Evolutionary conservation across 1,139 yeast genomes (phyloP).

Genomic region (Geotrichum aggregatum): DNA sequence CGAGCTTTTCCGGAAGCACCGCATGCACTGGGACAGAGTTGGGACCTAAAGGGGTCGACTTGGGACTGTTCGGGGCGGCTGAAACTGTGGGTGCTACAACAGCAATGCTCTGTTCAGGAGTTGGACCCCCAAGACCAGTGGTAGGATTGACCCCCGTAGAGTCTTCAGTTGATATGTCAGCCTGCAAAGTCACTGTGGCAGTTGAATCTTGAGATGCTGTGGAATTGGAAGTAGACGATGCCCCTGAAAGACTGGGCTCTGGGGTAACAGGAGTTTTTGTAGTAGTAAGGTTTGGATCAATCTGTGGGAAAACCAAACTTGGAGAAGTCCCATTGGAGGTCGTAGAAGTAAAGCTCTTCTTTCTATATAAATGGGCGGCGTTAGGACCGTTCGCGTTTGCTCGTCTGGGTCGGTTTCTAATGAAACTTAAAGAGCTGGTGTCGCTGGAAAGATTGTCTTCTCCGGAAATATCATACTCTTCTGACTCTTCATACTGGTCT

Average conservation of each 20-base stretch:
- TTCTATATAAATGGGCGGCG: conserved; percentile 3
- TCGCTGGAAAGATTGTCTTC: conserved; percentile 17
- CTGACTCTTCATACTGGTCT: conserved; percentile 16
- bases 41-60: background rate
- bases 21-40: conserved; percentile 3
- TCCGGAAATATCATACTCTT: conserved; percentile 7
- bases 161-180: background rate
- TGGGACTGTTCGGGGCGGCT: background rate
- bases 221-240: background rate
- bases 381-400: background rate
- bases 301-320: background rate
- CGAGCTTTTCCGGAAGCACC: background rate
- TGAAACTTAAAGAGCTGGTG: conserved; percentile 6
- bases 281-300: background rate
- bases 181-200: background rate
- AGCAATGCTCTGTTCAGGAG: background rate
- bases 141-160: background rate
- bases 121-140: too few relatives aligned
- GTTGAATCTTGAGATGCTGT: background rate
- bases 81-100: background rate
- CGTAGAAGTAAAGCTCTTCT: conserved; percentile 4
- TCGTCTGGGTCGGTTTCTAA: background rate
- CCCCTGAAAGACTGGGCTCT: background rate
- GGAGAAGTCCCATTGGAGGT: background rate
- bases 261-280: background rate